Conservation (phyloP, 306 rosid genomes). For the Gastrolobium villosum region DNA sequence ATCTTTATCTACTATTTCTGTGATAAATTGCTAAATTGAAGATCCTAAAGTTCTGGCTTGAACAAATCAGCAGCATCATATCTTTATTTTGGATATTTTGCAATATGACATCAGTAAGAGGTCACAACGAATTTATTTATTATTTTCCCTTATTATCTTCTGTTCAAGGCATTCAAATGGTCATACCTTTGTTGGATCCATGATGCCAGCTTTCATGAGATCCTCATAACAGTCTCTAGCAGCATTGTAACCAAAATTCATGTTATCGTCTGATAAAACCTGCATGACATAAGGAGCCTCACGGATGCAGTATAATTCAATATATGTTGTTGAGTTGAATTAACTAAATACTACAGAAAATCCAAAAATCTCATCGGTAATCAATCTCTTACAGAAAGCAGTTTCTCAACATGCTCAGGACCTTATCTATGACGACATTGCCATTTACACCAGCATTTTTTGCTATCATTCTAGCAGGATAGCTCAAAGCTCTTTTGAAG, state of each 20-base stretch:
- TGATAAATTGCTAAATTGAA: neutral
- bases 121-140: neutral
- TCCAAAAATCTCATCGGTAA: conserved; percentile 26
- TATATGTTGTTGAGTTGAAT: conserved; percentile 34
- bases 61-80: conserved; percentile 8
- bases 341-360: conserved; percentile 14
- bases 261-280: conserved; percentile 67
- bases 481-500: conserved; percentile 83
- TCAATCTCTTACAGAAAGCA: conserved; percentile 43
- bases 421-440: conserved; percentile 84
- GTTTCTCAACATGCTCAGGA: conserved; percentile 51
- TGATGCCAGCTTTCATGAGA: conserved; percentile 84
- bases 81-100: neutral
- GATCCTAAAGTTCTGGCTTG: conserved; percentile 14
- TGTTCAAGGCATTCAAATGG: conserved; percentile 35
- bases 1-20: neutral
- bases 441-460: conserved; percentile 96
- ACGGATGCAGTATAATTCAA: conserved; percentile 40
- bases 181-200: conserved; percentile 89
- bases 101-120: neutral
- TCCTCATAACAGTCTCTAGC: conserved; percentile 83
- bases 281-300: conserved; percentile 46
- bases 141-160: neutral
- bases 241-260: conserved; percentile 84
- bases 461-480: conserved; percentile 84